Evolutionary conservation across 805 yeast species (phyloP).

Genomic region (Saccharomycopsis sp.): DNA sequence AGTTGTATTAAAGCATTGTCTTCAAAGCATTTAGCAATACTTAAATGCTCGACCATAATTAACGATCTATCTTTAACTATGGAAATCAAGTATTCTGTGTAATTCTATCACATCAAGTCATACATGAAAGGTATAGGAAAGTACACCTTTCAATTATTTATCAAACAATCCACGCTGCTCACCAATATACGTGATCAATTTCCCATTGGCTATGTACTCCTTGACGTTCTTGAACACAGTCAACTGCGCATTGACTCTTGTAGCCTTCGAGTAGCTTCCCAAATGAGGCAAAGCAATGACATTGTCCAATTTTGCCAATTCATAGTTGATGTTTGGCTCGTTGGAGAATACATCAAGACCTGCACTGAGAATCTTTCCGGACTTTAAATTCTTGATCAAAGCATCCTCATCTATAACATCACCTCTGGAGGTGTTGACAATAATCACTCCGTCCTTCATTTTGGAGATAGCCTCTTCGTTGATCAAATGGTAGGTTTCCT

Average conservation of each 20-base stretch:
- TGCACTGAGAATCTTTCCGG: conserved; percentile 59
- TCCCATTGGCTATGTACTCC: conserved; percentile 54
- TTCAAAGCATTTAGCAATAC: no score
- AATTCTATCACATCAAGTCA: no score
- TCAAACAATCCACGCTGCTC: conserved; percentile 39
- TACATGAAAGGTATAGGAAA: no score
- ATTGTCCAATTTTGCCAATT: conserved; percentile 53
- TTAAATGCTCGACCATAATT: no score
- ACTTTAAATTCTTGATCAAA: conserved; percentile 46
- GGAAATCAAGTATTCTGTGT: no score
- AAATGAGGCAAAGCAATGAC: conserved; percentile 84
- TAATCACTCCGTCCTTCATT: conserved; percentile 73
- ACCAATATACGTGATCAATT: conserved; percentile 69
- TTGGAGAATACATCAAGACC: conserved; percentile 73
- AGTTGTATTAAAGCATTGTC: no score
- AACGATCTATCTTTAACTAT: no score
- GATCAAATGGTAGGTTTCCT: conserved; percentile 34
- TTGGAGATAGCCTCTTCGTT: conserved; percentile 46
- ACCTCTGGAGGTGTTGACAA: conserved; percentile 85
- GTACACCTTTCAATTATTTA: no score
- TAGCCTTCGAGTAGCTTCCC: conserved; percentile 77
- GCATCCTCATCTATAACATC: conserved; percentile 67
- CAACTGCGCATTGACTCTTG: conserved; percentile 64
- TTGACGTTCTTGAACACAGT: conserved; percentile 68
- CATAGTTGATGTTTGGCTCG: conserved; percentile 65